These are phyloP conservation scores for Hypoxylon rickii DNA, from an alignment of 495 filamentous ascomycete genomes.

Conservation along the genomic window DNA sequence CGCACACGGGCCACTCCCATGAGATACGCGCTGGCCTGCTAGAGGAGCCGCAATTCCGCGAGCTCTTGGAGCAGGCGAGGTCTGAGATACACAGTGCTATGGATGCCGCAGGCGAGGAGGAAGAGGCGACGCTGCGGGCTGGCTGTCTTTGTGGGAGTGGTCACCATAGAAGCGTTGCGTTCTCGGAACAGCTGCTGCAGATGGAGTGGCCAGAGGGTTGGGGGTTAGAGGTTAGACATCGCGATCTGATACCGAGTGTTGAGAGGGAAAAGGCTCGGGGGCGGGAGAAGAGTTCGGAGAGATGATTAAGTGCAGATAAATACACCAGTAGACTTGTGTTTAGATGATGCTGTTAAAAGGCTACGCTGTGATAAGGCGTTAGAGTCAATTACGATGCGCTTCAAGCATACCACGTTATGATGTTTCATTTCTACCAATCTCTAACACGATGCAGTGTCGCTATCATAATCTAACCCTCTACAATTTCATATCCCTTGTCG, in stretches of 20 bases:
- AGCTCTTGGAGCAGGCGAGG: background rate
- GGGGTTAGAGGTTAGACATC: background rate
- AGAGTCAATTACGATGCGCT: no score
- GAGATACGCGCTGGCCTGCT: background rate
- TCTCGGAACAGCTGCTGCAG: constrained; percentile 3
- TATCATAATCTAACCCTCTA: no score
- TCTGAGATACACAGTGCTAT: constrained; percentile 1
- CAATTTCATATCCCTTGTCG: no score
- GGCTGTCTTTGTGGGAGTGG: constrained; percentile 11
- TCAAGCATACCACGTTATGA: no score
- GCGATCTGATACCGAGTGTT: background rate
- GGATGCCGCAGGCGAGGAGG: background rate
- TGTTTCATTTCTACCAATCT: no score
- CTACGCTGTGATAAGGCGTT: no score
- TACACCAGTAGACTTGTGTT: no score
- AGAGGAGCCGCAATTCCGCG: background rate
- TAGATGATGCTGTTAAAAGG: no score
- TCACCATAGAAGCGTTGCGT: constrained; percentile 10
- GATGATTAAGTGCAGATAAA: background rate
- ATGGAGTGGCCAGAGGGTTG: constrained; percentile 8
- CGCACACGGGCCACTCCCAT: background rate
- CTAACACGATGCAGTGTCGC: no score
- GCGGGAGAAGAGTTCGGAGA: background rate
- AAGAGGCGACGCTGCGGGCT: background rate
- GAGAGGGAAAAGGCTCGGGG: background rate